Evolutionary conservation across 1,284 basidiomycete genomes (phyloP), one percentile per base, ranked within the genome.

Genomic region (Rhodotorula sp.): DNA sequence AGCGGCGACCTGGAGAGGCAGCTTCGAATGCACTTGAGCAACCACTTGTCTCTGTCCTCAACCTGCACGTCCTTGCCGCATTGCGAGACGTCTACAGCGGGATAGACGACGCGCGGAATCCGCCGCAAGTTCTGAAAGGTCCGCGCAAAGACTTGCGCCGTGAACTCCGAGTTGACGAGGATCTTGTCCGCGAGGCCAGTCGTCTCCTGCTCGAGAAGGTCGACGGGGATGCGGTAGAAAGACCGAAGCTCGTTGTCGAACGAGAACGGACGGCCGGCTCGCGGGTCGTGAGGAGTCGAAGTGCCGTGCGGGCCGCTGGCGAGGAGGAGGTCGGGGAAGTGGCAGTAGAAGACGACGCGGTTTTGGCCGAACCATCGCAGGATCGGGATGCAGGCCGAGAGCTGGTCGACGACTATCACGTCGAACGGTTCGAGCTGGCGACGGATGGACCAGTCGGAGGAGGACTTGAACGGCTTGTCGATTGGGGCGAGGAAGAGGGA

Each of bases 251-350:
- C 47, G 6, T 85, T 80, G 0, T 53, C 64, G 40, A 72, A 28
- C 24, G 67, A 69, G 64, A 66, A 66, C 4, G 64, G 61, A 16
- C 48, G 20, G 1, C 59, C 59, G 1, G 56, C 54, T 9, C 70
- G 62, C 4, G 67, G 67, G 47, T 68, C 67, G 51, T 55, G 52
- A 22, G 60, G 55, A 4, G 44, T 10, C 7, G 57, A 34, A 13
- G 31, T 28, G 48, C 47, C 54, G 47, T 54, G 46, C 2, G 67
- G 34, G 0, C 60, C 52, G 30, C 34, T 22, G 18, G 47, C 79
- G n/a, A 96, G 84, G 0, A 96, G 83, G 79, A 94, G 93, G 81
- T 97, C 94, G 0, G 96, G 95, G 77, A 98, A 99, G 80, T 99
- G 95, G 77, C 94, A 96, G 80, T 99, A 99, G 81, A 97, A 99